phyloP scores from a whole-genome alignment of 2,329 filamentous ascomycete species.

The Didymella arachidicola region DNA sequence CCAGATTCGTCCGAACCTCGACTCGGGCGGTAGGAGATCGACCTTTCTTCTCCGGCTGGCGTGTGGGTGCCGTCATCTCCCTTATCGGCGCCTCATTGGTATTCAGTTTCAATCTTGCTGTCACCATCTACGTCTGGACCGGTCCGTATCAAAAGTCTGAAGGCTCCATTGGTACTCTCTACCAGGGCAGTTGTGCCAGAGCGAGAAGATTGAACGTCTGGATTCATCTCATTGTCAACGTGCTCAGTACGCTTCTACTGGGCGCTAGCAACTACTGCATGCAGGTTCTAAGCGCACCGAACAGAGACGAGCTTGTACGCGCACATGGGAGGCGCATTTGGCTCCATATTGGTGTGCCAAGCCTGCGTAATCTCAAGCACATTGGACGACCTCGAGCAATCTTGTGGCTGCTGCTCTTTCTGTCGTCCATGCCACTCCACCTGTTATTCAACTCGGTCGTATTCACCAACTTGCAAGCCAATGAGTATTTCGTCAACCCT shows the following conservation, averaged over 20 bases:
- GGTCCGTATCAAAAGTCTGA: neutral
- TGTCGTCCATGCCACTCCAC: constrained; percentile 27
- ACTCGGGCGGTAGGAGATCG: too few relatives aligned
- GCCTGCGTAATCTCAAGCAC: constrained; percentile 16
- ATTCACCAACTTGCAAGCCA: constrained; percentile 28
- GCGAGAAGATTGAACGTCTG: constrained; percentile 15
- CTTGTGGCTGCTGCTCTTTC: constrained; percentile 9
- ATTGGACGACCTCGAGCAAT: neutral
- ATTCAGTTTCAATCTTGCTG: too few relatives aligned
- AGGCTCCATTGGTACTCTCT: constrained; percentile 2
- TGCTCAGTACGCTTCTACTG: constrained; percentile 47
- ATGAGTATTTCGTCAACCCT: constrained; percentile 25
- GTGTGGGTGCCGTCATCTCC: too few relatives aligned
- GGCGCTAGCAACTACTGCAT: constrained; percentile 39
- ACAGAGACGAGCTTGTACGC: constrained; percentile 28
- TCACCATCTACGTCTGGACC: too few relatives aligned
- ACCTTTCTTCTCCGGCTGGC: too few relatives aligned
- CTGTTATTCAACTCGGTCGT: constrained; percentile 32
- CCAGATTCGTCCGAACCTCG: too few relatives aligned
- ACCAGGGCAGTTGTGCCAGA: constrained; percentile 12
- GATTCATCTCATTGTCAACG: constrained; percentile 60
- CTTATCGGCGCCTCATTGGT: too few relatives aligned
- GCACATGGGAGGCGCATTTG: constrained; percentile 45
- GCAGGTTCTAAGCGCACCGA: constrained; percentile 37
- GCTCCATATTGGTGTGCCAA: constrained; percentile 55